phyloP scores from a whole-genome alignment of 768 basidiomycete genomes.

The Psilocybe tampanensis region DNA sequence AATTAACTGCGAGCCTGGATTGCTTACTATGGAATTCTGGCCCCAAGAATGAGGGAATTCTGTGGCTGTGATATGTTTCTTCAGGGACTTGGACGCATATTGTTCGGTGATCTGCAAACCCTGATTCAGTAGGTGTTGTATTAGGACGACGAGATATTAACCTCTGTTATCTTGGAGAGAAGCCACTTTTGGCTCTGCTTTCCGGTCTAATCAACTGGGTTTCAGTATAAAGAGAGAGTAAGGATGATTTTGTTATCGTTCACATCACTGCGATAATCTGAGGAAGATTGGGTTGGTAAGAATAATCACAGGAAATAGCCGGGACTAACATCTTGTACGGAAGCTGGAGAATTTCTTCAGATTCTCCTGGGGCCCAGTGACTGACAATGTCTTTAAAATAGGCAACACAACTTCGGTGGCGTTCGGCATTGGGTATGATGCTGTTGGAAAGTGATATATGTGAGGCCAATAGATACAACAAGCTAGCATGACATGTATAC shows the following conservation, averaged over 20 bases:
- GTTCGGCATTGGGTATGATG: slow-evolving; percentile 59
- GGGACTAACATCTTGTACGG: slow-evolving; percentile 66
- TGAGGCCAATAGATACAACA: neutral
- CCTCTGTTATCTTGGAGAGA: slow-evolving; percentile 65
- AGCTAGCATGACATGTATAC: slow-evolving; percentile 33
- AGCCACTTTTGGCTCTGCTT: slow-evolving; percentile 81
- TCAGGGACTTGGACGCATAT: slow-evolving; percentile 59
- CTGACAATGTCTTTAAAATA: slow-evolving; percentile 70
- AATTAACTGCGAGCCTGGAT: neutral
- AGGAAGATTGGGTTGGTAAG: slow-evolving; percentile 7
- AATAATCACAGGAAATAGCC: slow-evolving; percentile 4
- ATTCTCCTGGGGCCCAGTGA: slow-evolving; percentile 63
- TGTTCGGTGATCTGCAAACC: slow-evolving; percentile 59
- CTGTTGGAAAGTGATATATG: slow-evolving; percentile 31
- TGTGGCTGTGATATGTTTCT: slow-evolving; percentile 56
- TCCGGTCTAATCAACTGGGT: slow-evolving; percentile 55
- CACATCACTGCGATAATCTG: slow-evolving; percentile 66
- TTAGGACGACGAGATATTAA: slow-evolving; percentile 22
- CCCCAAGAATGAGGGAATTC: slow-evolving; percentile 86
- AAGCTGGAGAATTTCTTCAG: slow-evolving; percentile 71
- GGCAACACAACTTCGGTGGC: slow-evolving; percentile 56
- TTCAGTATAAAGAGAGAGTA: slow-evolving; percentile 19
- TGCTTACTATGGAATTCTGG: slow-evolving; percentile 74
- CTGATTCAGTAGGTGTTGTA: neutral
- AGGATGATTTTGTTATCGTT: slow-evolving; percentile 19